Conservation (phyloP, 2,329 filamentous ascomycete species). For the Curvularia lunata region DNA sequence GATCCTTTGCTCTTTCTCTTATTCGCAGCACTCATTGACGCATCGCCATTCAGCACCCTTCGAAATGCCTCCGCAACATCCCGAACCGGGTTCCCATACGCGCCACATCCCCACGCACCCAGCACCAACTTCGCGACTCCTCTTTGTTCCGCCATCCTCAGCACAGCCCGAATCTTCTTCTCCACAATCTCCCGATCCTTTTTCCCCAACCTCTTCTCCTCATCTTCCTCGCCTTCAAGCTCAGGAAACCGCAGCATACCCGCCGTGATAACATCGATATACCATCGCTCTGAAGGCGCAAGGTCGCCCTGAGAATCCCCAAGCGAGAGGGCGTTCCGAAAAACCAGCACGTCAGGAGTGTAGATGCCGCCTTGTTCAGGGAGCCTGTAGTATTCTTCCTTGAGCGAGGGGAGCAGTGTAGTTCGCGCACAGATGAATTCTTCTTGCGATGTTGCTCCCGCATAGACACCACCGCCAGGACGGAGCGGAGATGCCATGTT, state of each 20-base stretch:
- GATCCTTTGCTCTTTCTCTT: constrained; percentile 26
- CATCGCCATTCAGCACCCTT: constrained; percentile 34
- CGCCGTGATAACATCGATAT: constrained; percentile 64
- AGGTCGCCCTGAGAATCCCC: constrained; percentile 49
- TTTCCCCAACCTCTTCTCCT: constrained; percentile 31
- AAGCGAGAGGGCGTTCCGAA: constrained; percentile 50
- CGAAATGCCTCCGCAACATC: constrained; percentile 65
- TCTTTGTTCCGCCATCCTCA: constrained; percentile 57
- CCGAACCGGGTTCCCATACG: constrained; percentile 66
- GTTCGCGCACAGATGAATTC: constrained; percentile 67
- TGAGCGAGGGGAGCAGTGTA: constrained; percentile 64
- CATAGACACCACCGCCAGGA: constrained; percentile 66
- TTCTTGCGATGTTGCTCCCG: constrained; percentile 66
- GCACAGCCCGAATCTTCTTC: constrained; percentile 64
- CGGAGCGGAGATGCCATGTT: constrained; percentile 69
- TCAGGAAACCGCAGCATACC: constrained; percentile 67
- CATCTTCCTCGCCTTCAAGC: constrained; percentile 52
- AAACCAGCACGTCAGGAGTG: constrained; percentile 66
- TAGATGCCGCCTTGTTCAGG: constrained; percentile 64
- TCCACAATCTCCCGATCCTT: constrained; percentile 60
- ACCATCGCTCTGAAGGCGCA: constrained; percentile 60
- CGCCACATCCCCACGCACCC: constrained; percentile 70
- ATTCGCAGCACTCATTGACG: constrained; percentile 23
- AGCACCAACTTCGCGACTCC: constrained; percentile 61
- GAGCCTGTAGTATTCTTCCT: constrained; percentile 65